phyloP scores from a whole-genome alignment of 495 filamentous ascomycete species.

The Trichodelitschia bisporula region DNA sequence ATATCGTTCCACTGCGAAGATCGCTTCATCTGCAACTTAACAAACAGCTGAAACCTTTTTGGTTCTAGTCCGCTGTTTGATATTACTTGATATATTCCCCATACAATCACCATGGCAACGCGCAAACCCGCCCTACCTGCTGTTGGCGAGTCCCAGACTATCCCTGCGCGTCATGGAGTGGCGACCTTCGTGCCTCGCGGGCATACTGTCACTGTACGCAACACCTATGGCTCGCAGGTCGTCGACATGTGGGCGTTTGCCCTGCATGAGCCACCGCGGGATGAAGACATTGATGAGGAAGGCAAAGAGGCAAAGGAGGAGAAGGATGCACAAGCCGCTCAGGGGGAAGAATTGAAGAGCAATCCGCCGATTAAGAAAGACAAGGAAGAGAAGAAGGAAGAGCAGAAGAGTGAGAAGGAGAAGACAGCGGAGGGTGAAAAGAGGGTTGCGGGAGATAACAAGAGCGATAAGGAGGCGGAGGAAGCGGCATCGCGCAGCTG shows the following conservation, averaged over 20 bases:
- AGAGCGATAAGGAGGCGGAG: conserved; percentile 3
- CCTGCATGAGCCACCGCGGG: conserved; percentile 11
- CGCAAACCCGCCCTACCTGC: too few relatives aligned
- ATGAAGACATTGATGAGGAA: conserved; percentile 2
- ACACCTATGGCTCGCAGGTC: conserved; percentile 27
- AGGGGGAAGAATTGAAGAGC: conserved; percentile 1
- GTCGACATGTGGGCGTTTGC: conserved; percentile 27
- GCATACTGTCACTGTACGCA: conserved; percentile 25
- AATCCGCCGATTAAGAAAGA: not conserved
- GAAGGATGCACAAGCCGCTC: conserved; percentile 1
- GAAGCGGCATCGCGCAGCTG: conserved; percentile 5
- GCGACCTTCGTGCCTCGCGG: conserved; percentile 19
- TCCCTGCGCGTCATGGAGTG: conserved; percentile 22
- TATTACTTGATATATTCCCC: too few relatives aligned
- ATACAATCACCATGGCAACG: too few relatives aligned
- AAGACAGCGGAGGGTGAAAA: conserved; percentile 1
- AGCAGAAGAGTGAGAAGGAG: conserved; percentile 3
- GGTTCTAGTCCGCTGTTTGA: too few relatives aligned
- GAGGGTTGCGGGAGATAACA: conserved; percentile 1
- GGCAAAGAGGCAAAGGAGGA: conserved; percentile 3
- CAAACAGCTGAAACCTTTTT: too few relatives aligned
- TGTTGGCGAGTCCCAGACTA: conserved; percentile 14
- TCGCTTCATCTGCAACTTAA: too few relatives aligned
- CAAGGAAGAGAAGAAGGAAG: not conserved
- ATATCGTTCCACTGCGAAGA: too few relatives aligned